Evolutionary conservation across 2,329 filamentous ascomycete genomes (phyloP), one percentile per base, ranked within the genome.

Genomic region (Stagonosporopsis cucurbitacearum): DNA sequence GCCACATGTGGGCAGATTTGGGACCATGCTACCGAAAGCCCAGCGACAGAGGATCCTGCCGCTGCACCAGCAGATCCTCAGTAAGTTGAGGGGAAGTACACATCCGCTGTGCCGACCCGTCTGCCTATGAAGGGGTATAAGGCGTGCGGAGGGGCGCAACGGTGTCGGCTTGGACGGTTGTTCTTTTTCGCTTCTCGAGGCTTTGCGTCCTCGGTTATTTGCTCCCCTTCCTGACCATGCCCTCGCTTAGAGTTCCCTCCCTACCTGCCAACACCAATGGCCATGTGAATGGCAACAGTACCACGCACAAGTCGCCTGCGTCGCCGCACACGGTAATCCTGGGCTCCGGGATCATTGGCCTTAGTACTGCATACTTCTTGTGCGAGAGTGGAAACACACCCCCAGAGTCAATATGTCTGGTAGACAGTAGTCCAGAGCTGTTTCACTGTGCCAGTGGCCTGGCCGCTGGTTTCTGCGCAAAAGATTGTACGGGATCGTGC

Each of bases 401-500:
- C 41, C 75, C 79, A 4, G 63, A 77, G 19, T 76, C 78, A 28
- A 85, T 88, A 48, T 83, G 86, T 59, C 74, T 88, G 20, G 59
- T 88, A 35, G 86, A 88, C 64, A 78, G 83, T 6, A 82, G 82
- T 4, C 72, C 80, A 0, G 71, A 85, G 59, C 81, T 93, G 28
- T 91, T 93, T 73, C 82, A 85, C 11, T 90, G 87, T 26, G 89
- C 90, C 0, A 92, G 88, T 2, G 89, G 90, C 1, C 87, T 84
- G 62, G 88, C 89, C 0, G 91, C 83, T 17, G 90, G 90, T 0
- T 94, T 93, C 67, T 69, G 93, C 8, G 89, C 89, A 0, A 81
- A 80, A 30, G 88, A 93, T 71, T 93, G 89, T 79, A 68, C 17
- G 73, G 17, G 17, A 2, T 5, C 64, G 30, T 20, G 7, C 17